These are phyloP conservation scores for Stygiomarasmius scandens DNA, from an alignment of 1,284 basidiomycete genomes.

Conservation along the genomic window DNA sequence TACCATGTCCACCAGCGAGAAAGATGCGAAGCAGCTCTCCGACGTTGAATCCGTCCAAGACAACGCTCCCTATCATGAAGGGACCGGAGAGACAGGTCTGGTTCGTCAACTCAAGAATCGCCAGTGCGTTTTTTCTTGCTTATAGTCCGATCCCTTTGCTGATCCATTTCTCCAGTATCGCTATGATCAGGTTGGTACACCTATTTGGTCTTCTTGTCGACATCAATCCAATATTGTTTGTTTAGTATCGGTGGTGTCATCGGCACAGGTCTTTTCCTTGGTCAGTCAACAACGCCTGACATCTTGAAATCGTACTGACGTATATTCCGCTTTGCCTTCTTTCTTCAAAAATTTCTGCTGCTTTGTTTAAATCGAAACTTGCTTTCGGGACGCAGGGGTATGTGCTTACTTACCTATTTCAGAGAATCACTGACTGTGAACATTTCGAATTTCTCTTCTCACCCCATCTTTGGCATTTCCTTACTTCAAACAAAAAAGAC, in stretches of 20 bases:
- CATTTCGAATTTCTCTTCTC: no score
- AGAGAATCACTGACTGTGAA: no score
- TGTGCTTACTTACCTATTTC: no score
- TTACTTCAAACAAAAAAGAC: no score
- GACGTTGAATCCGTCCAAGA: slow-evolving; percentile 6
- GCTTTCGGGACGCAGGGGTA: no score
- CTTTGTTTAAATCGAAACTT: no score
- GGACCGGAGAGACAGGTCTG: neutral
- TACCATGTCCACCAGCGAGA: neutral
- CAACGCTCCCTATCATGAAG: neutral
- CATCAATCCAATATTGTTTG: neutral
- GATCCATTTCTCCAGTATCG: slow-evolving; percentile 39
- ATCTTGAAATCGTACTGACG: no score
- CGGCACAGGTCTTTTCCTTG: slow-evolving; percentile 59
- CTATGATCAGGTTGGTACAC: slow-evolving; percentile 63
- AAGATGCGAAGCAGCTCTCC: neutral
- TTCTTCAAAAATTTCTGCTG: no score
- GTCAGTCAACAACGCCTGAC: no score
- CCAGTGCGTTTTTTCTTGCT: slow-evolving; percentile 30
- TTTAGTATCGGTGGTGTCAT: slow-evolving; percentile 53
- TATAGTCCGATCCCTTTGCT: no score
- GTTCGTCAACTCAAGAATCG: slow-evolving; percentile 64
- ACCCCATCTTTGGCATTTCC: no score
- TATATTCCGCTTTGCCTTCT: no score
- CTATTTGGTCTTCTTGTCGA: neutral